These are phyloP conservation scores for Barnettozyma populi DNA, from an alignment of 805 yeast genomes.

Conservation along the genomic window DNA sequence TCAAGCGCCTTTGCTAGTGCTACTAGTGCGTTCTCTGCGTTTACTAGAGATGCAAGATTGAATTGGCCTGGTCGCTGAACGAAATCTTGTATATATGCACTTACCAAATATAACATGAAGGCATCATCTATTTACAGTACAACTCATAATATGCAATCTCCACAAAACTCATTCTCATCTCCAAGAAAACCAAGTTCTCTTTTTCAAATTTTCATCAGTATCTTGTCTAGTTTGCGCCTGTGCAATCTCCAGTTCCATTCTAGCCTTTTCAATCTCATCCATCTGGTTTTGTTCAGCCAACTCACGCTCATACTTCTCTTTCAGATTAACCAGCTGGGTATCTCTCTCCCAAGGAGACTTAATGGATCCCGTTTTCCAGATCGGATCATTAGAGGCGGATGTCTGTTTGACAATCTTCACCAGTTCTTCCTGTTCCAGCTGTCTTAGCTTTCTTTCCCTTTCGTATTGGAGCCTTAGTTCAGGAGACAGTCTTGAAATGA, in stretches of 20 bases:
- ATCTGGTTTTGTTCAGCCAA: constrained; percentile 38
- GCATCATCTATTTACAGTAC: background rate
- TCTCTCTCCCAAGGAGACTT: constrained; percentile 58
- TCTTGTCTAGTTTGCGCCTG: constrained; percentile 23
- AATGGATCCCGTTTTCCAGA: constrained; percentile 76
- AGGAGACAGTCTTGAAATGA: constrained; percentile 71
- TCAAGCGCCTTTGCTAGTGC: constrained; percentile 29
- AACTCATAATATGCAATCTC: background rate
- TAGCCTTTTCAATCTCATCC: constrained; percentile 37
- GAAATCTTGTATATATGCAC: background rate
- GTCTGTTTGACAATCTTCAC: constrained; percentile 64
- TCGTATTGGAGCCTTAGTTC: constrained; percentile 76
- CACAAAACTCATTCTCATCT: constrained; percentile 11
- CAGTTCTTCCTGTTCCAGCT: constrained; percentile 62
- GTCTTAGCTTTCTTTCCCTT: constrained; percentile 52
- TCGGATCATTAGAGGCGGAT: constrained; percentile 64
- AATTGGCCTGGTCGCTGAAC: constrained; percentile 24
- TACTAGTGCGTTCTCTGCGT: constrained; percentile 23
- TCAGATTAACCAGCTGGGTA: constrained; percentile 31
- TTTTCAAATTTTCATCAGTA: constrained; percentile 28
- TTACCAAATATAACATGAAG: background rate
- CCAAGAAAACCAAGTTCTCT: constrained; percentile 31
- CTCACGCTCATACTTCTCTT: constrained; percentile 43
- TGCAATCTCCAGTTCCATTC: constrained; percentile 33
- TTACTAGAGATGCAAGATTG: constrained; percentile 24